A percentile compares a stretch with the other conserved stretches of the same genome.
These are phyloP conservation scores for Apophysomyces elegans DNA, from an alignment of 371 early-diverging fungal species.

Conservation along the genomic window DNA sequence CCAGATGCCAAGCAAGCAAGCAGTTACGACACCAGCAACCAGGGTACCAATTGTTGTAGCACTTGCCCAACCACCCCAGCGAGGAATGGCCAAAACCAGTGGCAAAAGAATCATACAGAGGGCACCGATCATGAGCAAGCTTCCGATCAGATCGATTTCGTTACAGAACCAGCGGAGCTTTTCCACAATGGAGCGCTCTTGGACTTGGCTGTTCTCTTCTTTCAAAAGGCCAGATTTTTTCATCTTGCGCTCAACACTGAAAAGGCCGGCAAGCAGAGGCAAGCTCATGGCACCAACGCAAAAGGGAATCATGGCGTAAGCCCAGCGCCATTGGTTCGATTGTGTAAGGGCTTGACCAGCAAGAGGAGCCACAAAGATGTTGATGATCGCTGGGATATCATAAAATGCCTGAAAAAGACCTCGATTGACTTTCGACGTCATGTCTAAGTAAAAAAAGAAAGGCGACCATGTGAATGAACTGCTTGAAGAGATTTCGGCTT, in stretches of 20 bases:
- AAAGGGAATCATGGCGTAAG: constrained; percentile 25
- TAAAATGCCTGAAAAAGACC: constrained; percentile 37
- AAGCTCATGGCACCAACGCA: constrained; percentile 32
- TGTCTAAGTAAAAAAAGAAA: constrained; percentile 16
- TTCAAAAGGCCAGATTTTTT: constrained; percentile 16
- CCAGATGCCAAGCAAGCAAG: constrained; percentile 35
- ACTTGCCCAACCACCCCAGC: constrained; percentile 45
- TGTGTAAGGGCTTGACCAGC: constrained; percentile 25
- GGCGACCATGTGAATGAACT: neutral
- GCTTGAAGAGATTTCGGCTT: neutral
- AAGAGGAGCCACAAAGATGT: constrained; percentile 32
- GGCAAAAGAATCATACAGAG: constrained; percentile 47
- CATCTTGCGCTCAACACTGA: constrained; percentile 27
- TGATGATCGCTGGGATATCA: constrained; percentile 42
- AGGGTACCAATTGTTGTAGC: constrained; percentile 33
- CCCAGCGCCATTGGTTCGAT: constrained; percentile 26
- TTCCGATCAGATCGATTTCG: constrained; percentile 49
- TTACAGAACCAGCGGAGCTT: constrained; percentile 30
- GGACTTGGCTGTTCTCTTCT: constrained; percentile 11
- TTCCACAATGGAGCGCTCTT: constrained; percentile 6
- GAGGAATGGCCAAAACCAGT: constrained; percentile 39
- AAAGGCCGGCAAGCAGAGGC: constrained; percentile 38
- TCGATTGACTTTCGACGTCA: constrained; percentile 26
- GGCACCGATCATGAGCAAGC: constrained; percentile 39
- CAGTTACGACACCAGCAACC: constrained; percentile 28